A percentile compares a stretch with the other conserved stretches of the same genome.
Evolutionary conservation across 2,329 filamentous ascomycete genomes (phyloP).

Genomic region (Aspergillus cejpii): DNA sequence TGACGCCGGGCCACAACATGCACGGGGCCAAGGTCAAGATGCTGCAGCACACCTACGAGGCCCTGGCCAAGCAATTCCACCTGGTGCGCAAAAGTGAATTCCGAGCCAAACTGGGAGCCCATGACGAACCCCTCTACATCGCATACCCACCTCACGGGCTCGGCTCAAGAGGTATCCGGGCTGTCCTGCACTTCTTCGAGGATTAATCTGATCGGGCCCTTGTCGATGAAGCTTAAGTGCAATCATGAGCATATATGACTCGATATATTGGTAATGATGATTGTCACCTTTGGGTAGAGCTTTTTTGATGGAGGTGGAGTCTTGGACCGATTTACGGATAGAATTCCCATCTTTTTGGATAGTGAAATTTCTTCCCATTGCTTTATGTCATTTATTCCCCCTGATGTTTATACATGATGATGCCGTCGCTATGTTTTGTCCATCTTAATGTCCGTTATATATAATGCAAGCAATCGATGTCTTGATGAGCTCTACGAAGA

Average conservation of each 20-base stretch:
- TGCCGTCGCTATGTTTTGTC: neutral
- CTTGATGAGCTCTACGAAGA: too few relatives aligned
- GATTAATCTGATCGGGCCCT: constrained; percentile 36
- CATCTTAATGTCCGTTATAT: neutral
- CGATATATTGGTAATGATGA: neutral
- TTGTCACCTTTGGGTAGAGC: neutral
- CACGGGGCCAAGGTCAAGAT: constrained; percentile 74
- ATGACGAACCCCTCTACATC: constrained; percentile 79
- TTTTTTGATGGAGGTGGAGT: neutral
- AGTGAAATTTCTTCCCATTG: neutral
- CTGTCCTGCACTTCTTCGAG: constrained; percentile 87
- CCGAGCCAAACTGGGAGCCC: constrained; percentile 79
- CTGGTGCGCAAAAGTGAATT: constrained; percentile 82
- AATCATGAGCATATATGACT: neutral
- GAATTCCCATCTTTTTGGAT: too few relatives aligned
- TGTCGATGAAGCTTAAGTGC: neutral
- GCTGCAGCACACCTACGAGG: constrained; percentile 73
- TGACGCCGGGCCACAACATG: constrained; percentile 75
- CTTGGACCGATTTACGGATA: neutral
- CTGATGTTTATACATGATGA: constrained; percentile 1
- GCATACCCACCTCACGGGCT: constrained; percentile 83
- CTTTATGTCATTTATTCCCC: constrained; percentile 4
- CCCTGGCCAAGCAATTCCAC: constrained; percentile 72
- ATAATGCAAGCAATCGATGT: too few relatives aligned
- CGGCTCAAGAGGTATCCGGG: constrained; percentile 71